phyloP scores from a whole-genome alignment of 1,284 basidiomycete species.

The Inonotus hispidus region DNA sequence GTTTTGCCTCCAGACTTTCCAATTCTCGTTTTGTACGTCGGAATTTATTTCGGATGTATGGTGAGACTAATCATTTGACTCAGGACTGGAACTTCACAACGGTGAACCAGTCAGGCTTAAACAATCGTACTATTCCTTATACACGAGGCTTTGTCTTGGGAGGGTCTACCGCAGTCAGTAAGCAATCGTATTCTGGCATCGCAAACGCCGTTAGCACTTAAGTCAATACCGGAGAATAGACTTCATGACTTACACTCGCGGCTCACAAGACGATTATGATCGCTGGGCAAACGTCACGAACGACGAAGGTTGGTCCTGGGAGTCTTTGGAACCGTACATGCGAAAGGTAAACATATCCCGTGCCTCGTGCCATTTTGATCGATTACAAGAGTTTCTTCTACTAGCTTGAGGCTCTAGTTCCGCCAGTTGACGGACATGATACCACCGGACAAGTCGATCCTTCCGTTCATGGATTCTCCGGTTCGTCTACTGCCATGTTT shows the following conservation, averaged over 20 bases:
- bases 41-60: background rate
- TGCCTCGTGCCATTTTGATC: slow-evolving; percentile 1
- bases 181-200: slow-evolving; percentile 18
- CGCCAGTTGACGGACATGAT: slow-evolving; percentile 21
- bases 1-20: background rate
- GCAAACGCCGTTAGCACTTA: background rate
- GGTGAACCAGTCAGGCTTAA: slow-evolving; percentile 28
- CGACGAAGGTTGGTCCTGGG: slow-evolving; percentile 30
- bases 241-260: slow-evolving; percentile 24
- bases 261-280: slow-evolving; percentile 26
- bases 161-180: slow-evolving; percentile 34
- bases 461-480: slow-evolving; percentile 20
- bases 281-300: slow-evolving; percentile 27
- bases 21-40: slow-evolving; percentile 1
- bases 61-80: slow-evolving; percentile 17
- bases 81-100: slow-evolving; percentile 35
- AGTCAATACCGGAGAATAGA: slow-evolving; percentile 17
- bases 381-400: background rate
- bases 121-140: slow-evolving; percentile 27
- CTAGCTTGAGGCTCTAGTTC: slow-evolving; percentile 22
- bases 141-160: slow-evolving; percentile 34
- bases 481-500: background rate
- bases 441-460: slow-evolving; percentile 22
- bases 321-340: slow-evolving; percentile 23
- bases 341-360: slow-evolving; percentile 21